A percentile compares a stretch with the other conserved stretches of the same genome.
phyloP scores from a whole-genome alignment of 768 basidiomycete species.

The Phlebiopsis gigantea region DNA sequence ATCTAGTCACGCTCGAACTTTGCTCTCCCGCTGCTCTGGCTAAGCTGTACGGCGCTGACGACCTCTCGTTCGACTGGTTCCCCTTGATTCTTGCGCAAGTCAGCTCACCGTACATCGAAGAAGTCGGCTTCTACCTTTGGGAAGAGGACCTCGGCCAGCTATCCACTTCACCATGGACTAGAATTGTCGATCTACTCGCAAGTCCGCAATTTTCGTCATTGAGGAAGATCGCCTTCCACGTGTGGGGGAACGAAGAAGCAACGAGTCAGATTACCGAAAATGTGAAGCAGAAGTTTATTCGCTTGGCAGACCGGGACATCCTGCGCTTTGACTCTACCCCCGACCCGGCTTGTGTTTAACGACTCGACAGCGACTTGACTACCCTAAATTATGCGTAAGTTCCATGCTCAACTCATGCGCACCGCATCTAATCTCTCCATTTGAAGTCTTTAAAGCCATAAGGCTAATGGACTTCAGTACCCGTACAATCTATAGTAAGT shows the following conservation, averaged over 20 bases:
- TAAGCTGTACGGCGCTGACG: slow-evolving; percentile 10
- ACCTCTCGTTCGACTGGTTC: slow-evolving; percentile 13
- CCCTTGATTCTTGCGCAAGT: slow-evolving; percentile 10
- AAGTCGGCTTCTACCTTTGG: slow-evolving; percentile 13
- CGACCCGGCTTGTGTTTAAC: slow-evolving; percentile 8
- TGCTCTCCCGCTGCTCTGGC: slow-evolving; percentile 14
- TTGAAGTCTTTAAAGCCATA: too few relatives aligned
- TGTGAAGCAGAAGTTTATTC: slow-evolving; percentile 3
- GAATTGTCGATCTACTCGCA: slow-evolving; percentile 1
- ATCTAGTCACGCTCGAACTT: slow-evolving; percentile 10
- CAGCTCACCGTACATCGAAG: slow-evolving; percentile 8
- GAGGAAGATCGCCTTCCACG: slow-evolving; percentile 9
- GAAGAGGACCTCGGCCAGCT: slow-evolving; percentile 8
- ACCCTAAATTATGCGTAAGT: too few relatives aligned
- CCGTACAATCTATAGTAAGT: not conserved
- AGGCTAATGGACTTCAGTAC: not conserved
- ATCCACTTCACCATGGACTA: slow-evolving; percentile 1
- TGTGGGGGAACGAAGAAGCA: slow-evolving; percentile 5
- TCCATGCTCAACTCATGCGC: too few relatives aligned
- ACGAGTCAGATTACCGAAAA: not conserved
- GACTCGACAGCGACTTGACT: not conserved
- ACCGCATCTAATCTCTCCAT: too few relatives aligned
- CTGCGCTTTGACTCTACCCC: slow-evolving; percentile 7
- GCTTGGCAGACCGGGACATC: slow-evolving; percentile 6
- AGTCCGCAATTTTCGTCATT: slow-evolving; percentile 1